phyloP scores from a whole-genome alignment of 129 eudicot genomes.

The Chrysanthemum seticuspe region DNA sequence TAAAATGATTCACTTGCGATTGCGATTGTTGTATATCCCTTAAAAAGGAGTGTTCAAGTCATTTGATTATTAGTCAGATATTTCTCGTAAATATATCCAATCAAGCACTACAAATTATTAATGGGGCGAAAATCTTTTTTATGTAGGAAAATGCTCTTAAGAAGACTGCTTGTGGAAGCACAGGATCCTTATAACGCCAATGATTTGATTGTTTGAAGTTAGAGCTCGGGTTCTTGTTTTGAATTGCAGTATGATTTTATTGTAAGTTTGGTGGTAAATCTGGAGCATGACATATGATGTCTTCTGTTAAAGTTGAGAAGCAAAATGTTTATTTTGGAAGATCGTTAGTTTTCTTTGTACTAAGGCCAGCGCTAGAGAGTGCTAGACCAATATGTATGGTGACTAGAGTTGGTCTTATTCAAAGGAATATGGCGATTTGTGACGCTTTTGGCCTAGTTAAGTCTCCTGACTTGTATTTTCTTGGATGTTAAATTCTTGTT shows the following conservation, averaged over 20 bases:
- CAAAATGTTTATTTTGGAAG: constrained; percentile 1
- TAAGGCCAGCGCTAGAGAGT: not conserved
- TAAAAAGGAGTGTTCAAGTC: not conserved
- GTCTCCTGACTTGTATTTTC: not conserved
- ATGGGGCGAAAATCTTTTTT: not conserved
- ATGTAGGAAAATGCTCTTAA: constrained; percentile 49
- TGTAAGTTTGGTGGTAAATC: not conserved
- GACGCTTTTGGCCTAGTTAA: not conserved
- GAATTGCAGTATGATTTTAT: constrained; percentile 10
- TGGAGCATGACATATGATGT: constrained; percentile 19
- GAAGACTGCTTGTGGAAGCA: constrained; percentile 8
- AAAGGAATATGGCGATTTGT: not conserved
- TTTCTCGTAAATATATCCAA: not conserved
- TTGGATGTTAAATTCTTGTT: not conserved
- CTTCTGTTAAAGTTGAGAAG: constrained; percentile 7
- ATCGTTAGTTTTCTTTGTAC: constrained; percentile 2
- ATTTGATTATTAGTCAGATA: constrained; percentile 7
- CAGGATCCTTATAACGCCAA: not conserved
- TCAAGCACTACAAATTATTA: not conserved
- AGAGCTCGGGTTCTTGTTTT: constrained; percentile 14
- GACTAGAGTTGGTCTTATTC: constrained; percentile 6
- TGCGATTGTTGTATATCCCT: not conserved
- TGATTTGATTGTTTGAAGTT: constrained; percentile 18
- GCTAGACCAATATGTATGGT: not conserved
- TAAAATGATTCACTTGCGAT: not conserved